Conservation (phyloP, 1,139 yeast genomes). For the Martiniozyma asiatica region DNA sequence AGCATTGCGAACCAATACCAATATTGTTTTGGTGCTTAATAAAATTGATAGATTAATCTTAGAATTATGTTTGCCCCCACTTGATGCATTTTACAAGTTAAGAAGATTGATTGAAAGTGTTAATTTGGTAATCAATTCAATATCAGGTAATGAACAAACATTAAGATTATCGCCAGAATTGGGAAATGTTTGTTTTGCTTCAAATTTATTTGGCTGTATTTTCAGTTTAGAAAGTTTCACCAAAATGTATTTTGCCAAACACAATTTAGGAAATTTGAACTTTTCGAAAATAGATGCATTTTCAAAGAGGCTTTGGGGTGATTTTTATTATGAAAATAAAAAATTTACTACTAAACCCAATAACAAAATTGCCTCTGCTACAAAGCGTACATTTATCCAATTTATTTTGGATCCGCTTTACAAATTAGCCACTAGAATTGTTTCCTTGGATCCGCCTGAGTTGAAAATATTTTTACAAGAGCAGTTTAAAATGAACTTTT, state of each 20-base stretch:
- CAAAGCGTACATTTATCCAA: constrained; percentile 46
- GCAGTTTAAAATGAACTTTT: constrained; percentile 30
- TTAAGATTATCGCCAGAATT: constrained; percentile 45
- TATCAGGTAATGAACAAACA: constrained; percentile 21
- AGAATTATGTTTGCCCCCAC: constrained; percentile 65
- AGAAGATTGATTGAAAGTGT: constrained; percentile 50
- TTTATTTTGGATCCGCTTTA: constrained; percentile 74
- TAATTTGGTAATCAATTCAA: constrained; percentile 35
- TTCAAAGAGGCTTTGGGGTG: constrained; percentile 64
- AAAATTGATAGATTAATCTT: constrained; percentile 73
- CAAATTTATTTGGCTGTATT: constrained; percentile 46
- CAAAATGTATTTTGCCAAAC: constrained; percentile 31
- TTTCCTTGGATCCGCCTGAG: constrained; percentile 41
- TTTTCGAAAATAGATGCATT: constrained; percentile 30
- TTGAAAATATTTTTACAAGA: constrained; percentile 32
- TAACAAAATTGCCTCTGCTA: constrained; percentile 18
- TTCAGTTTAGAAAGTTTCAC: constrained; percentile 65
- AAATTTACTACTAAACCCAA: constrained; percentile 32
- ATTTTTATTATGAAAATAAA: constrained; percentile 40
- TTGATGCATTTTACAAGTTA: constrained; percentile 63
- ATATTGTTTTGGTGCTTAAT: constrained; percentile 56
- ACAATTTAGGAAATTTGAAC: constrained; percentile 10
- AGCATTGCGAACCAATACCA: constrained; percentile 35
- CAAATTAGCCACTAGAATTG: constrained; percentile 51
- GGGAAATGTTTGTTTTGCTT: constrained; percentile 65